phyloP scores from a whole-genome alignment of 345 rosid genomes.

The Eucalyptus decipiens region DNA sequence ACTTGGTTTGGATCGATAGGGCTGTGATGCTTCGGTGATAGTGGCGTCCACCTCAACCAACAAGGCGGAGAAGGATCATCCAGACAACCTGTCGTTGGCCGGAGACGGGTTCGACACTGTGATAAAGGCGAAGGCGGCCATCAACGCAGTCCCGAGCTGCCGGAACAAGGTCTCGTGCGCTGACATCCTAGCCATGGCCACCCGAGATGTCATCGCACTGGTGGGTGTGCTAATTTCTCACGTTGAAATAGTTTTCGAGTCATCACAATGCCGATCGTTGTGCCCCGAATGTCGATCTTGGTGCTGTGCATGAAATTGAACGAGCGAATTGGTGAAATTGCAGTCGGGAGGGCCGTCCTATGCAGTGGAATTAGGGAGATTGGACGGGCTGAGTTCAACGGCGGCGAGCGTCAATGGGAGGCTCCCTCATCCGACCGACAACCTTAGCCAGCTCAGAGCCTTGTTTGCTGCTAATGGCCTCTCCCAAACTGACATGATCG shows the following conservation, averaged over 20 bases:
- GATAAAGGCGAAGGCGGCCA: slow-evolving; percentile 63
- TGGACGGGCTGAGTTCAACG: slow-evolving; percentile 59
- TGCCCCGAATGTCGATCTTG: not conserved
- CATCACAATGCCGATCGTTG: not conserved
- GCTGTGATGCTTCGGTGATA: slow-evolving; percentile 75
- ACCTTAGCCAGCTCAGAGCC: slow-evolving; percentile 39
- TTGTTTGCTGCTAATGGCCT: slow-evolving; percentile 48
- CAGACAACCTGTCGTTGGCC: slow-evolving; percentile 68
- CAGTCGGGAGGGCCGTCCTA: slow-evolving; percentile 66
- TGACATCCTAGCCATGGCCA: slow-evolving; percentile 76
- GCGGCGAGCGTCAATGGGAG: slow-evolving; percentile 45
- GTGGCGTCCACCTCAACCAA: slow-evolving; percentile 36
- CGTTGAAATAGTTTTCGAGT: not conserved
- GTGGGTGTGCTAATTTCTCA: slow-evolving; percentile 7
- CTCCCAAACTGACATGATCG: slow-evolving; percentile 65
- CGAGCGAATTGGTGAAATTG: not conserved
- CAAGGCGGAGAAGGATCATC: slow-evolving; percentile 78
- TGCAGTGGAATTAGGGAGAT: slow-evolving; percentile 63
- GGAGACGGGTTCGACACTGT: slow-evolving; percentile 93
- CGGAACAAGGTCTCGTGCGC: slow-evolving; percentile 71
- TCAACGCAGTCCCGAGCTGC: slow-evolving; percentile 39
- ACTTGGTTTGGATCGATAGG: slow-evolving; percentile 10
- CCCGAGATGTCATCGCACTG: slow-evolving; percentile 59
- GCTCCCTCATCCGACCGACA: slow-evolving; percentile 53
- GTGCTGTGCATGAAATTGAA: not conserved